Evolutionary conservation across 1,284 basidiomycete species (phyloP), one percentile per base, ranked within the genome.

Genomic region (Cutaneotrichosporon sp.): DNA sequence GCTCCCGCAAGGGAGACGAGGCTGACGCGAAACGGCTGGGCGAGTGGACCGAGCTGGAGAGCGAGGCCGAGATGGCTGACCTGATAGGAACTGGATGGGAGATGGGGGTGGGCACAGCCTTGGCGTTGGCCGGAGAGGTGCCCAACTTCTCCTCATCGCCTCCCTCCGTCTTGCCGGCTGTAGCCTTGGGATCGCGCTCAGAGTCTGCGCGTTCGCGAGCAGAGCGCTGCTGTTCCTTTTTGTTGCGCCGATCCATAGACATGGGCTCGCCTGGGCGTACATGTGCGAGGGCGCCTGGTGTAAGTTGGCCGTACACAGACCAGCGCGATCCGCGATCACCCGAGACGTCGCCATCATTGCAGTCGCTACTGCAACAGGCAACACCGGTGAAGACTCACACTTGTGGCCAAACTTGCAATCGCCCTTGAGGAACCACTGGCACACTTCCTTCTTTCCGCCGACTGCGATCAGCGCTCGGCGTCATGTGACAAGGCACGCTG

Each of bases 361-460:
- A 35, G 24, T 12, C 24, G 29, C 9, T 24, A 29, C 17, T 29
- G 35, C 5, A 19, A 29, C 7, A 14, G 11, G 16, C 10, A 16
- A 22, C 4, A 25, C 16, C 10, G 24, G 7, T 26, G n/a, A n/a
- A n/a, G n/a, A 66, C 72, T 65, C 64, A 76, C 93, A 97, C 70
- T 97, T 97, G 79, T 97, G 92, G 9, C 88, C 93, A 68, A 97
- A 97, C 76, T 94, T 94, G 81, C 94, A 98, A 76, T 90, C 94
- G 3, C 94, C 74, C 75, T 76, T 81, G 59, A 80, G 69, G 63
- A 79, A 98, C 91, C 92, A 97, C 42, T 91, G 86, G 70, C 94
- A 98, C 46, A 88, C 81, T 65, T 94, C 90, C 73, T 96, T 96
- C 61, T 85, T 84, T 53, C 85, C 84, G 8, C 87, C 88, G 10